These are phyloP conservation scores for Cicer yamashitae DNA, from an alignment of 306 rosid species.

Conservation along the genomic window DNA sequence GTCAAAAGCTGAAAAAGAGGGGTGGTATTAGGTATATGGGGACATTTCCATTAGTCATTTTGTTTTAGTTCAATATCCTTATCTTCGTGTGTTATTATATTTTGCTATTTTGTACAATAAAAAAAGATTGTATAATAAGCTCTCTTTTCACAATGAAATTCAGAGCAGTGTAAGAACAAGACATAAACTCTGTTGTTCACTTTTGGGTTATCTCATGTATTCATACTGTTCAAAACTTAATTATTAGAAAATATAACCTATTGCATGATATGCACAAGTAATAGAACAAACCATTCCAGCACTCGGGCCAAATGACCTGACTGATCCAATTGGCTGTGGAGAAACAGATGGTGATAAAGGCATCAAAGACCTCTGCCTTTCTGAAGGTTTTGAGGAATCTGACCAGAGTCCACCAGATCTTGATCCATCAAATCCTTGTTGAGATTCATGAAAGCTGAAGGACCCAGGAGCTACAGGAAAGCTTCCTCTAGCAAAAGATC, in stretches of 20 bases:
- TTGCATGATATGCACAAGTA: conserved; percentile 41
- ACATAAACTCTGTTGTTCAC: background rate
- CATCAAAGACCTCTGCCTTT: conserved; percentile 72
- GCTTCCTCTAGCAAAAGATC: conserved; percentile 77
- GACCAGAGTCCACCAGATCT: conserved; percentile 82
- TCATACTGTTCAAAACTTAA: conserved; percentile 27
- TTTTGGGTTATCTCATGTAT: conserved; percentile 21
- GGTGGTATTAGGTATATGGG: background rate
- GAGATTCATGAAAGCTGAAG: conserved; percentile 76
- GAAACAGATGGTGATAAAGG: conserved; percentile 73
- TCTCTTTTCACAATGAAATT: conserved; percentile 7
- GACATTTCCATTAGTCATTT: background rate
- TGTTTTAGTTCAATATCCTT: conserved; percentile 1
- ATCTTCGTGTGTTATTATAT: background rate
- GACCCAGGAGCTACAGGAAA: conserved; percentile 68
- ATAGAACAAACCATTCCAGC: conserved; percentile 78
- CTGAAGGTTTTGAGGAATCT: conserved; percentile 74
- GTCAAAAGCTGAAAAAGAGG: background rate
- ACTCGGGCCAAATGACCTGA: conserved; percentile 72
- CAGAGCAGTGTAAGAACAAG: conserved; percentile 4
- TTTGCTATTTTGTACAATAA: background rate
- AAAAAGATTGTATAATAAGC: conserved; percentile 9
- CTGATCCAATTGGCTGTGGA: conserved; percentile 76
- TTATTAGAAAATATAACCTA: conserved; percentile 25
- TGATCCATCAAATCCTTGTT: conserved; percentile 75